phyloP scores from a whole-genome alignment of 208 protist species.

The Leishmania tarentolae region DNA sequence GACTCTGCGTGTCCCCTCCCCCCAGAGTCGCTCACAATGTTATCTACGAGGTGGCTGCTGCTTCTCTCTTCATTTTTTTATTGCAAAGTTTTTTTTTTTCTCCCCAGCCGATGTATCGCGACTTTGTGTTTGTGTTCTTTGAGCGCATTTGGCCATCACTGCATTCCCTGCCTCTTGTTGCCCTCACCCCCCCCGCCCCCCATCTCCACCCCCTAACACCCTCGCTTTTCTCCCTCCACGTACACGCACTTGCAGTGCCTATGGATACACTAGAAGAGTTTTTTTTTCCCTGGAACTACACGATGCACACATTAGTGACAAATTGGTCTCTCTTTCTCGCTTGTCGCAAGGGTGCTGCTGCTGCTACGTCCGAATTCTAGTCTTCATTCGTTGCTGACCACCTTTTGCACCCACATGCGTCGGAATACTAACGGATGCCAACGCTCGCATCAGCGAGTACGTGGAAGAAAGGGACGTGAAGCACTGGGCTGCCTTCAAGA shows the following conservation, averaged over 20 bases:
- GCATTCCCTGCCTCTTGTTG: neutral
- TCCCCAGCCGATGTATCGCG: neutral
- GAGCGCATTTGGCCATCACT: neutral
- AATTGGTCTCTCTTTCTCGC: too few species aligned
- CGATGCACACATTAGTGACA: neutral
- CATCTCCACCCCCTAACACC: neutral
- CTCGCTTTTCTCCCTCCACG: neutral
- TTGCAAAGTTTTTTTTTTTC: neutral
- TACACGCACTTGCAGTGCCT: neutral
- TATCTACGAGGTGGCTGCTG: neutral
- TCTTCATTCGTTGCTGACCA: neutral
- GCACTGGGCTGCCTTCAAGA: neutral
- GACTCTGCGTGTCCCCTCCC: too few species aligned
- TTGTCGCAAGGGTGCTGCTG: neutral
- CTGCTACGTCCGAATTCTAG: neutral
- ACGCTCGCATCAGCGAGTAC: neutral
- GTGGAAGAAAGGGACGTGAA: too few species aligned
- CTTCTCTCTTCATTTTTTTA: neutral
- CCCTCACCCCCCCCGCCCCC: too few species aligned
- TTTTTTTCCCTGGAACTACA: conserved; percentile 11
- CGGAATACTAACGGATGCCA: neutral
- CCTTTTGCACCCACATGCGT: neutral
- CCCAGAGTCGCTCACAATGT: neutral
- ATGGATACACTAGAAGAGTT: neutral
- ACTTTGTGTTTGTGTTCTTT: too few species aligned